A percentile compares a stretch with the other conserved stretches of the same genome.
These are phyloP conservation scores for Candida fluviatilis DNA, from an alignment of 805 yeast genomes.

Conservation along the genomic window DNA sequence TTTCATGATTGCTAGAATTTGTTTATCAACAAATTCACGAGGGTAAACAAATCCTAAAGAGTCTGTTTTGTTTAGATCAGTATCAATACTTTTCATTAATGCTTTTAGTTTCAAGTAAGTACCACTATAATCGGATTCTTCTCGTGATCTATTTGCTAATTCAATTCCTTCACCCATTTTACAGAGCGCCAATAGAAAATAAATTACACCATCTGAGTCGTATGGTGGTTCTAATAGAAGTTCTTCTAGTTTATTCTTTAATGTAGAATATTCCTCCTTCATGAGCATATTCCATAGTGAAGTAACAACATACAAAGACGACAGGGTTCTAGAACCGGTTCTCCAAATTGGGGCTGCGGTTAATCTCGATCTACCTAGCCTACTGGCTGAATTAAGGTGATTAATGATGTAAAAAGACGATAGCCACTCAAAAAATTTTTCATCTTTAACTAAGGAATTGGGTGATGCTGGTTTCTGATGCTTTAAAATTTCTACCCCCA, in stretches of 20 bases:
- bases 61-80: constrained; percentile 2
- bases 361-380: constrained; percentile 6
- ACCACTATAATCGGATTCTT: constrained; percentile 1
- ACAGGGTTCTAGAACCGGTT: constrained; percentile 34
- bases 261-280: constrained; percentile 28
- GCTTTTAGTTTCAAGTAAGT: neutral
- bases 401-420: constrained; percentile 21
- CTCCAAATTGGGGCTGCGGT: constrained; percentile 35
- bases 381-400: constrained; percentile 8
- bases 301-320: constrained; percentile 39
- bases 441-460: constrained; percentile 17
- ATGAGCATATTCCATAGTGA: constrained; percentile 41
- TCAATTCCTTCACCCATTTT: constrained; percentile 19
- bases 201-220: constrained; percentile 36
- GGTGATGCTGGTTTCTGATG: constrained; percentile 1
- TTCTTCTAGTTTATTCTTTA: constrained; percentile 32
- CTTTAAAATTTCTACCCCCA: constrained; percentile 55
- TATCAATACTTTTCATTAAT: neutral
- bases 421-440: constrained; percentile 35
- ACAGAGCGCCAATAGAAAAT: constrained; percentile 32
- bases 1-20: constrained; percentile 1
- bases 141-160: constrained; percentile 12
- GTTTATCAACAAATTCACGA: constrained; percentile 1
- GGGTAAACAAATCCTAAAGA: constrained; percentile 3
- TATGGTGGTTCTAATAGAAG: constrained; percentile 41